These are phyloP conservation scores for Artemisia argyi DNA, from an alignment of 129 eudicot genomes.

Conservation along the genomic window DNA sequence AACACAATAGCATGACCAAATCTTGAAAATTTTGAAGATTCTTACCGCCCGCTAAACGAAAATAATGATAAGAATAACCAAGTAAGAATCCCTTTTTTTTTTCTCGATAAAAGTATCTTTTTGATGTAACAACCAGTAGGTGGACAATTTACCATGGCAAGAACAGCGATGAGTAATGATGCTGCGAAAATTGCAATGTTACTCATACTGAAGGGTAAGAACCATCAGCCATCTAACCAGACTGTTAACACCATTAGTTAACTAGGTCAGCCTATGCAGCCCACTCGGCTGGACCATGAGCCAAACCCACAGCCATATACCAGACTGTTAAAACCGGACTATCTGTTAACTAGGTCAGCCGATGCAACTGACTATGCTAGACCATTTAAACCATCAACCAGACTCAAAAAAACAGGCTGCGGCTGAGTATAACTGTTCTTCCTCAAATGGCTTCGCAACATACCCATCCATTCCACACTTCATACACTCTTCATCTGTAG, in stretches of 20 bases:
- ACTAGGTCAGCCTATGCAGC: neutral
- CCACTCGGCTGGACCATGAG: conserved; percentile 1
- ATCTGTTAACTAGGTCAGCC: neutral
- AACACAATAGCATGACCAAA: neutral
- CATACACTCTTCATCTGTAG: conserved; percentile 65
- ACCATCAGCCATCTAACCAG: conserved; percentile 15
- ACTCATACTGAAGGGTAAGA: conserved; percentile 4
- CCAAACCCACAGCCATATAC: neutral
- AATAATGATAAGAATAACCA: conserved; percentile 12
- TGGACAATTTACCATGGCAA: conserved; percentile 22
- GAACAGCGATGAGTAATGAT: conserved; percentile 14
- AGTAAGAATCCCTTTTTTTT: neutral
- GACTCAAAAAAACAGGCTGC: conserved; percentile 76
- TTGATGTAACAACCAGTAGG: neutral
- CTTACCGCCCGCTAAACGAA: conserved; percentile 11
- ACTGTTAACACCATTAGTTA: neutral
- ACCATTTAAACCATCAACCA: conserved; percentile 33
- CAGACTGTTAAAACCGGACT: neutral
- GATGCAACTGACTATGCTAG: neutral
- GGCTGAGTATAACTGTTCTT: conserved; percentile 66
- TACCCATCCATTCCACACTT: conserved; percentile 96
- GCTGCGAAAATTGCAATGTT: conserved; percentile 7
- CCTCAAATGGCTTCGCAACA: conserved; percentile 84
- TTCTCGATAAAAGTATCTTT: neutral
- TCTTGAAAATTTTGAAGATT: conserved; percentile 24